Conservation (phyloP, 2,329 filamentous ascomycete species). For the Gyromitra esculenta region DNA sequence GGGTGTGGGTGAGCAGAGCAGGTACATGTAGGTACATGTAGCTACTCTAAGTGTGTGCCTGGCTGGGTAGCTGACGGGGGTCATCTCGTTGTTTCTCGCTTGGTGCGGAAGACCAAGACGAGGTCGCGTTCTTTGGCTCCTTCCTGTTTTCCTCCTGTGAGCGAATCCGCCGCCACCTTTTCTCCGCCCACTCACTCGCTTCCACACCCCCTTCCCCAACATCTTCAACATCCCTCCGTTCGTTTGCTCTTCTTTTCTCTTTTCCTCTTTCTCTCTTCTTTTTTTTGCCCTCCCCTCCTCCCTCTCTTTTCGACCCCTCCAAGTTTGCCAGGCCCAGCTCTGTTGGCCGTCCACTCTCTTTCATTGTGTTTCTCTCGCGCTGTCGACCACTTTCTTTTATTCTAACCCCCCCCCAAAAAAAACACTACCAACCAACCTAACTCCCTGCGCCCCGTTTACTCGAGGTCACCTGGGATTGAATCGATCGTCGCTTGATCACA, state of each 20-base stretch:
- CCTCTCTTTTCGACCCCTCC: conserved; percentile 40
- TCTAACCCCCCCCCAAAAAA: conserved; percentile 33
- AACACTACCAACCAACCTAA: conserved; percentile 42
- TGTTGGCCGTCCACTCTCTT: conserved; percentile 55
- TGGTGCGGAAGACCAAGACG: conserved; percentile 35
- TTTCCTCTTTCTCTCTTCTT: conserved; percentile 35
- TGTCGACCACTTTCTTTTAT: conserved; percentile 50
- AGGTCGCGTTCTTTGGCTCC: conserved; percentile 49
- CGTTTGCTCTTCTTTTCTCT: conserved; percentile 37
- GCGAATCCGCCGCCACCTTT: conserved; percentile 48
- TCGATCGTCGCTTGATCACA: conserved; percentile 47
- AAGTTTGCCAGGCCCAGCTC: conserved; percentile 51
- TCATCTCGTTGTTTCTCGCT: conserved; percentile 47
- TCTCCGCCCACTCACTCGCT: conserved; percentile 35
- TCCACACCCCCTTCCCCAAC: conserved; percentile 49
- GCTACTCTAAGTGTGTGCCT: conserved; percentile 23
- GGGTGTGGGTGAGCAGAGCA: neutral
- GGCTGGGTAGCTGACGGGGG: conserved; percentile 14
- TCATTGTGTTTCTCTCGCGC: conserved; percentile 50
- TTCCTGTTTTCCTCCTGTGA: conserved; percentile 40
- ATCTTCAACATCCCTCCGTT: conserved; percentile 44
- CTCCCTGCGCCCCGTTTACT: conserved; percentile 52
- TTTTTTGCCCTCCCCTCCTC: conserved; percentile 30
- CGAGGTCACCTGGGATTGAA: conserved; percentile 51
- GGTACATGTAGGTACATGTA: neutral